Evolutionary conservation across 23 red algal species (phyloP).

Genomic region (Cyanidioschyzon merolae): DNA sequence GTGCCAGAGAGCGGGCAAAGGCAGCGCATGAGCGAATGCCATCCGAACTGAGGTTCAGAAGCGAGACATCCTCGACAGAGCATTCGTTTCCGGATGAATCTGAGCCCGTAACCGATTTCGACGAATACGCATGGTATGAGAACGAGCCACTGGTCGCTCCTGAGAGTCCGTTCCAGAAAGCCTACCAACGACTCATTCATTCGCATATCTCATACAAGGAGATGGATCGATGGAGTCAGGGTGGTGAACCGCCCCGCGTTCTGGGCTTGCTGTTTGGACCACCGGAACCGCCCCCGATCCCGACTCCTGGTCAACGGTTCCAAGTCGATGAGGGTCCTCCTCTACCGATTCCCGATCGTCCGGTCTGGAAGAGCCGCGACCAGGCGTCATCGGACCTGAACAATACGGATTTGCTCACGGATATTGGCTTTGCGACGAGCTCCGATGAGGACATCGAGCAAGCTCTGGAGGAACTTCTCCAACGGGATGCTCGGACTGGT

Average conservation of each 20-base stretch:
- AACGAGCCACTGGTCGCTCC: background rate
- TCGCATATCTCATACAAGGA: background rate
- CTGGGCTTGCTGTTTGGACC: background rate
- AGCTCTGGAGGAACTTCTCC: background rate
- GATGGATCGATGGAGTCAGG: conserved; percentile 3
- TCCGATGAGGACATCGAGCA: background rate
- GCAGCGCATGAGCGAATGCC: too few relatives aligned
- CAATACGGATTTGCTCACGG: background rate
- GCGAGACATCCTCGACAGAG: background rate
- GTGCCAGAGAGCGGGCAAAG: background rate
- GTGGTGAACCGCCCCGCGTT: background rate
- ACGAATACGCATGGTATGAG: background rate
- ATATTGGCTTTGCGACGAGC: background rate
- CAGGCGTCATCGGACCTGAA: background rate
- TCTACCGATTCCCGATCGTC: background rate
- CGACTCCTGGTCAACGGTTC: background rate
- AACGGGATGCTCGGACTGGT: background rate
- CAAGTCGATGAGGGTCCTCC: background rate
- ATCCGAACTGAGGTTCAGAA: too few relatives aligned
- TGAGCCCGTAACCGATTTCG: background rate
- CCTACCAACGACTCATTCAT: background rate
- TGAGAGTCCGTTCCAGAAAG: background rate
- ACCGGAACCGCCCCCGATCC: background rate
- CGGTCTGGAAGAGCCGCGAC: background rate
- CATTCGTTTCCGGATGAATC: background rate